Conservation (phyloP, 2,329 filamentous ascomycete species). For the Alternaria burnsii region DNA sequence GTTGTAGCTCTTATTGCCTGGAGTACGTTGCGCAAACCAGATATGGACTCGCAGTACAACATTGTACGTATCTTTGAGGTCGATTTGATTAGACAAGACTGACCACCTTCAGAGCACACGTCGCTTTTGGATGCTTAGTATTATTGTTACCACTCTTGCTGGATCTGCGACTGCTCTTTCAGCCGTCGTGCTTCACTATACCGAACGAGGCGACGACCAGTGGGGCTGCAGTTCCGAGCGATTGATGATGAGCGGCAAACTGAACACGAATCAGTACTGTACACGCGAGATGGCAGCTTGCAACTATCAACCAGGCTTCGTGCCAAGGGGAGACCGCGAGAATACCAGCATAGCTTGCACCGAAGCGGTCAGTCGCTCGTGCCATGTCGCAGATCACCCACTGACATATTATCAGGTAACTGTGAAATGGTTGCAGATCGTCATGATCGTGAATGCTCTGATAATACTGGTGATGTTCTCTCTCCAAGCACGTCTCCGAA, state of each 20-base stretch:
- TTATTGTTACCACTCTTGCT: conserved; percentile 27
- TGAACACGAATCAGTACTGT: conserved; percentile 40
- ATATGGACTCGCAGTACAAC: conserved; percentile 36
- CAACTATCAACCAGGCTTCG: conserved; percentile 29
- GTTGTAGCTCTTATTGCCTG: conserved; percentile 38
- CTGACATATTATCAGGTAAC: conserved; percentile 25
- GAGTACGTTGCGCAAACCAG: conserved; percentile 31
- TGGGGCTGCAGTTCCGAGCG: conserved; percentile 37
- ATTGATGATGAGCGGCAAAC: conserved; percentile 27
- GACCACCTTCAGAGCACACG: conserved; percentile 29
- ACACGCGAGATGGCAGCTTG: conserved; percentile 41
- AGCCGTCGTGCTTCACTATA: conserved; percentile 37
- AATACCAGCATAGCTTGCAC: conserved; percentile 34
- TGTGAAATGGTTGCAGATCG: conserved; percentile 43
- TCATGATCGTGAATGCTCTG: conserved; percentile 30
- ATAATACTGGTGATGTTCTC: conserved; percentile 34
- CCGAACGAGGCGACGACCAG: conserved; percentile 32
- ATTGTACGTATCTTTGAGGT: conserved; percentile 24
- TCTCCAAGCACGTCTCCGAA: conserved; percentile 33
- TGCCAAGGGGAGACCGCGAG: conserved; percentile 20
- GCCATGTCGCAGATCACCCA: neutral
- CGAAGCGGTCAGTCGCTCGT: conserved; percentile 32
- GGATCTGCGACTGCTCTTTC: conserved; percentile 31
- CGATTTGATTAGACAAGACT: conserved; percentile 1
- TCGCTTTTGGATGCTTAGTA: conserved; percentile 37